These are phyloP conservation scores for Hibiscus syriacus DNA, from an alignment of 345 rosid species.

Conservation along the genomic window DNA sequence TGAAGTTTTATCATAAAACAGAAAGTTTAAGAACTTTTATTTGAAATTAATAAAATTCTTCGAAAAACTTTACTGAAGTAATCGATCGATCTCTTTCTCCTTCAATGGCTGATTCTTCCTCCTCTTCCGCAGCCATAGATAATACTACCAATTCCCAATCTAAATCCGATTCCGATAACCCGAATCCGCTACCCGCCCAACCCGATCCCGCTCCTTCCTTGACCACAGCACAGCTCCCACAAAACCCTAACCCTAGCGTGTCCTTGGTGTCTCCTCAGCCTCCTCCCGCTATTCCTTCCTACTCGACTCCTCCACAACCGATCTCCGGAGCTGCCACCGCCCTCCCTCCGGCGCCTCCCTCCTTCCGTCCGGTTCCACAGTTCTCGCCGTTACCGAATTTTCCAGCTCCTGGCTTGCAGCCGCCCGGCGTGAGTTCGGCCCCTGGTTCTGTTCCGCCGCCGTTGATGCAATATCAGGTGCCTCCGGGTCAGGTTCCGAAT, in stretches of 20 bases:
- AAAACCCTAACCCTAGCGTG: conserved; percentile 18
- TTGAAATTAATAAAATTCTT: not conserved
- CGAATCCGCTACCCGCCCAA: conserved; percentile 23
- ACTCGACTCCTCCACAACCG: conserved; percentile 19
- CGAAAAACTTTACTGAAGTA: not conserved
- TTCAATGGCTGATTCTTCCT: conserved; percentile 61
- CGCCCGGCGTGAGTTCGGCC: conserved; percentile 58
- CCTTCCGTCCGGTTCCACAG: conserved; percentile 65
- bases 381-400: conserved; percentile 35
- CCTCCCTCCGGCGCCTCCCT: conserved; percentile 39
- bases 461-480: conserved; percentile 43
- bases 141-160: conserved; percentile 22
- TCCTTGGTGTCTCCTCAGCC: conserved; percentile 11
- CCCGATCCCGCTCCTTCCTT: conserved; percentile 24
- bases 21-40: not conserved
- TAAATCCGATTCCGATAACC: conserved; percentile 27
- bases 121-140: conserved; percentile 37
- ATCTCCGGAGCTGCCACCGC: conserved; percentile 32
- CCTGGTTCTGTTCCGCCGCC: conserved; percentile 31
- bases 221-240: conserved; percentile 20
- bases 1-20: not conserved
- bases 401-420: conserved; percentile 36
- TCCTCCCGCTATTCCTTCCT: conserved; percentile 24
- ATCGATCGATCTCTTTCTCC: not conserved
- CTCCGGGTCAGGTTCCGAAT: conserved; percentile 52